These are phyloP conservation scores for Colletotrichum melonis DNA, from an alignment of 2,329 filamentous ascomycete species.

Conservation along the genomic window DNA sequence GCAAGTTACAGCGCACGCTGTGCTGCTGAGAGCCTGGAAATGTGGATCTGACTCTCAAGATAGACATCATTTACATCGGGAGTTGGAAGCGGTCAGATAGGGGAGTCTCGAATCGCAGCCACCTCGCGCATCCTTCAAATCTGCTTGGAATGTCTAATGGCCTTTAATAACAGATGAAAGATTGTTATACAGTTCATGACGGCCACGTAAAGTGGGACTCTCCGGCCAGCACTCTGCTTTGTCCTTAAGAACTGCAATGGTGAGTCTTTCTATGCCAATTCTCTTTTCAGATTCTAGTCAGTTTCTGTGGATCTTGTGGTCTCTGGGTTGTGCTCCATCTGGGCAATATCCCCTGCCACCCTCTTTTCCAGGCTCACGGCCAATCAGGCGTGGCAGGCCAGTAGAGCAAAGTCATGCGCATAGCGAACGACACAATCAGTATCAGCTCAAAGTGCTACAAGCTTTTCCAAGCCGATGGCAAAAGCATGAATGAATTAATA, in stretches of 20 bases:
- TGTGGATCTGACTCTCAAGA: no score
- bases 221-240: not conserved
- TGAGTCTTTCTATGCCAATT: not conserved
- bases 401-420: not conserved
- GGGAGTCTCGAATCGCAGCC: no score
- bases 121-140: not conserved
- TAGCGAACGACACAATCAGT: not conserved
- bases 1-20: not conserved
- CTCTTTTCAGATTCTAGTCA: not conserved
- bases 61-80: not conserved
- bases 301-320: not conserved
- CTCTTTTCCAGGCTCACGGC: not conserved
- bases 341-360: not conserved
- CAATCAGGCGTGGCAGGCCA: not conserved
- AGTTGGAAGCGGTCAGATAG: not conserved
- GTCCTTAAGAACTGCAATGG: not conserved
- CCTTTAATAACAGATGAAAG: not conserved
- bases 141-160: not conserved
- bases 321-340: not conserved
- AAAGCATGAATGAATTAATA: not conserved
- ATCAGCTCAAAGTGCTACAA: not conserved
- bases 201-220: not conserved
- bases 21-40: not conserved
- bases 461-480: not conserved
- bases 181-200: not conserved